phyloP scores from a whole-genome alignment of 2,329 filamentous ascomycete genomes.

The Xylaria sp. region DNA sequence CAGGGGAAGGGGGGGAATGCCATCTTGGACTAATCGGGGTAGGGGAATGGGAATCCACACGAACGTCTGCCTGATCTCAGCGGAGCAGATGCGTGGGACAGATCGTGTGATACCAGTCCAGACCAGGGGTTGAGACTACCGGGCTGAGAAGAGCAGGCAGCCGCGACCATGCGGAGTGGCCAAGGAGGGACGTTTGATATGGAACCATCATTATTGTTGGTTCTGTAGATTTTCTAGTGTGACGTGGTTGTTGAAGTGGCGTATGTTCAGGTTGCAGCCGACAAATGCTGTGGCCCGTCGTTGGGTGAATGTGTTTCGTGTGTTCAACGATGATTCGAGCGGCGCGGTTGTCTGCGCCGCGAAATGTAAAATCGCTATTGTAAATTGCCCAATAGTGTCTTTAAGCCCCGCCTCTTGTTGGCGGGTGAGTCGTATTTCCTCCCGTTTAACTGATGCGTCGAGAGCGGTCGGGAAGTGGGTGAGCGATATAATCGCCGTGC shows the following conservation, averaged over 20 bases:
- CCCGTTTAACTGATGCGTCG: slow-evolving; percentile 11
- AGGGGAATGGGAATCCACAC: neutral
- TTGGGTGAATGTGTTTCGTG: neutral
- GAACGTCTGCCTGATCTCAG: slow-evolving; percentile 19
- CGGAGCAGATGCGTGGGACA: slow-evolving; percentile 9
- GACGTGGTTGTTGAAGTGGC: neutral
- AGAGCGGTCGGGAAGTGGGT: slow-evolving; percentile 31
- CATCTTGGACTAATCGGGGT: slow-evolving; percentile 7
- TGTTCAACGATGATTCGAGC: neutral
- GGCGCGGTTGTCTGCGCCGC: slow-evolving; percentile 15
- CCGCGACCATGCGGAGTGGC: neutral
- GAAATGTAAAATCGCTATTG: slow-evolving; percentile 18
- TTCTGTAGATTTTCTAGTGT: neutral
- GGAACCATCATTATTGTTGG: neutral
- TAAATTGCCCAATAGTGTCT: neutral
- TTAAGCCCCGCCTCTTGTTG: neutral
- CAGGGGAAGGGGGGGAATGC: neutral
- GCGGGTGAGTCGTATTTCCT: neutral
- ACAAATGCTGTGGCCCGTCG: neutral
- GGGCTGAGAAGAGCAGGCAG: slow-evolving; percentile 22
- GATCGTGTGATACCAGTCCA: slow-evolving; percentile 25
- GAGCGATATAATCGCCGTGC: slow-evolving; percentile 28
- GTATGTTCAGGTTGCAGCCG: slow-evolving; percentile 8
- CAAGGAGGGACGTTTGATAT: slow-evolving; percentile 1
- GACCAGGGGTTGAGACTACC: neutral